Evolutionary conservation across 306 rosid species (phyloP).

Genomic region (Pterocarpus macrocarpus): DNA sequence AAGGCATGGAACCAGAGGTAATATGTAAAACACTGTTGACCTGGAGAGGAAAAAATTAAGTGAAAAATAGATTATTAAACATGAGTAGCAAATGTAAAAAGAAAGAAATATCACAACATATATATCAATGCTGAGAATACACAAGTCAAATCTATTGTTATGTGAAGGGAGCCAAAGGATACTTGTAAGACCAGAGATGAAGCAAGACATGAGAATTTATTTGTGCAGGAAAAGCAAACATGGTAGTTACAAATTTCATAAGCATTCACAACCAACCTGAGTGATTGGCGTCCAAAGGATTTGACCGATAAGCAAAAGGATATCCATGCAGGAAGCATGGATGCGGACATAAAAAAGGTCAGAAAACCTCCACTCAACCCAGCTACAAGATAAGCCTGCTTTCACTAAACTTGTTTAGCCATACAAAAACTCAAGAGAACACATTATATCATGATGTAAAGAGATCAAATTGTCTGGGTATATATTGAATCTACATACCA

Average conservation of each 20-base stretch:
- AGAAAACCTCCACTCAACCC: constrained; percentile 94
- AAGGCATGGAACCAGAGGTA: constrained; percentile 85
- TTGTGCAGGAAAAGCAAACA: not conserved
- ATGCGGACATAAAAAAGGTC: constrained; percentile 67
- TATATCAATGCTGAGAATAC: constrained; percentile 2
- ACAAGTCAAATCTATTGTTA: constrained; percentile 29
- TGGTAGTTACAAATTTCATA: constrained; percentile 22
- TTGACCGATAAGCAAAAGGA: constrained; percentile 71
- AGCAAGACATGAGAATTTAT: constrained; percentile 31
- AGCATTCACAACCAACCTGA: constrained; percentile 66
- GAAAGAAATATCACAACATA: constrained; percentile 22
- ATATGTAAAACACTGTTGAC: constrained; percentile 73
- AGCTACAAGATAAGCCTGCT: constrained; percentile 86
- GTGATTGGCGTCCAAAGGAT: constrained; percentile 66
- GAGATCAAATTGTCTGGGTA: constrained; percentile 14
- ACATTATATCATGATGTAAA: constrained; percentile 12
- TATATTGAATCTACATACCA: constrained; percentile 62
- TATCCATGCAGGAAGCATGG: constrained; percentile 89
- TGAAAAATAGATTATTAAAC: constrained; percentile 32
- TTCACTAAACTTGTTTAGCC: constrained; percentile 62
- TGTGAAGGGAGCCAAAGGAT: constrained; percentile 13
- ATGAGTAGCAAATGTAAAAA: constrained; percentile 25
- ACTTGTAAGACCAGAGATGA: constrained; percentile 33
- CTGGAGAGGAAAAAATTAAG: constrained; percentile 56
- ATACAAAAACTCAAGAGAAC: constrained; percentile 32